Evolutionary conservation across 805 yeast genomes (phyloP).

Genomic region (Yamadazyma paraphyllophila): DNA sequence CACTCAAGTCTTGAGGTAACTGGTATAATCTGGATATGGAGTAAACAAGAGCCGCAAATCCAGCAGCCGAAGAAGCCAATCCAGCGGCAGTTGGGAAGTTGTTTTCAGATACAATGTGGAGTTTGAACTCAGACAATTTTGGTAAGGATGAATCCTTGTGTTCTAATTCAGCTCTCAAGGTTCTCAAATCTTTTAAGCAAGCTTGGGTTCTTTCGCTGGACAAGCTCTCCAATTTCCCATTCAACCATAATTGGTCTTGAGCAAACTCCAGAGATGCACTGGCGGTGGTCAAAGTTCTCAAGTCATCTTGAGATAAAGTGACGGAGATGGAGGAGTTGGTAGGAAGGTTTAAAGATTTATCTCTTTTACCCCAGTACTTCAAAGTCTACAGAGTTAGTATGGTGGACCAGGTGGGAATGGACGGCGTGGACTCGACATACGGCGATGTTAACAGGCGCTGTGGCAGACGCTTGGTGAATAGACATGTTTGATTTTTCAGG

Average conservation of each 20-base stretch:
- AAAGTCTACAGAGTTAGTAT: conserved; percentile 53
- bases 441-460: conserved; percentile 98
- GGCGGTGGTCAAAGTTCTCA: conserved; percentile 89
- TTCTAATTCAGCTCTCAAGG: conserved; percentile 64
- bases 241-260: conserved; percentile 76
- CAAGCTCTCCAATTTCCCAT: conserved; percentile 78
- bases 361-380: conserved; percentile 99
- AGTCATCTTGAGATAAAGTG: conserved; percentile 85
- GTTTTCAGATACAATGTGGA: conserved; percentile 87
- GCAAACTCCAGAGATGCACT: conserved; percentile 57
- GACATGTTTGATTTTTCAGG: conserved; percentile 35
- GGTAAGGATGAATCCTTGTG: conserved; percentile 52
- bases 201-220: conserved; percentile 62
- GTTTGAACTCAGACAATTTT: conserved; percentile 57
- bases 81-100: conserved; percentile 99
- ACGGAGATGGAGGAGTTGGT: conserved; percentile 96
- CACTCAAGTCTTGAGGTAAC: conserved; percentile 82
- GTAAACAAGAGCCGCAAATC: conserved; percentile 91
- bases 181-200: conserved; percentile 74
- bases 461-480: conserved; percentile 71
- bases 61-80: conserved; percentile 96
- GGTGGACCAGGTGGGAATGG: not conserved
- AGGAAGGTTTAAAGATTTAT: conserved; percentile 82
- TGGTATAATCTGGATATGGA: conserved; percentile 84
- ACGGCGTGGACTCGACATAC: conserved; percentile 54